Percentiles rank a stretch among this genome's conserved stretches.
Evolutionary conservation across 768 basidiomycete genomes (phyloP).

Genomic region (Termitomyces eurrhizus): DNA sequence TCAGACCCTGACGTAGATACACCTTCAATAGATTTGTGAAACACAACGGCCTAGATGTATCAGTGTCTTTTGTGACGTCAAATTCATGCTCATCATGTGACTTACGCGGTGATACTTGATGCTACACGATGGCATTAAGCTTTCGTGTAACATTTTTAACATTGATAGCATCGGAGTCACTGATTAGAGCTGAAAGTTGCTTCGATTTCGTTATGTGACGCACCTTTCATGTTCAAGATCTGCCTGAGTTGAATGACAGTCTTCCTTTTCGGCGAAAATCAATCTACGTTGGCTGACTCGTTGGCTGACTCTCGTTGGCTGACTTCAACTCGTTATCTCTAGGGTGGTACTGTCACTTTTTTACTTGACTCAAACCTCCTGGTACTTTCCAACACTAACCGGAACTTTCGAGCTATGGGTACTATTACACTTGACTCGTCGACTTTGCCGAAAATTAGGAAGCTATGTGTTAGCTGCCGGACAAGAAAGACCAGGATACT

Average conservation of each 20-base stretch:
- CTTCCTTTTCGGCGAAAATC: background rate
- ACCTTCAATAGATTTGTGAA: constrained; percentile 9
- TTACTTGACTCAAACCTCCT: background rate
- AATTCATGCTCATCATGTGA: constrained; percentile 9
- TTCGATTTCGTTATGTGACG: background rate
- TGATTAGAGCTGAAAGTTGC: background rate
- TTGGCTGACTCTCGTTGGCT: background rate
- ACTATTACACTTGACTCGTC: background rate
- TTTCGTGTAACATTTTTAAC: too few species aligned
- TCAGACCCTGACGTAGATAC: constrained; percentile 1
- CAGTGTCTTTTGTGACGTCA: background rate
- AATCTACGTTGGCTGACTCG: background rate
- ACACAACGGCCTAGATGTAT: background rate
- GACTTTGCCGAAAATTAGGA: background rate
- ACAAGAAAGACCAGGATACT: background rate
- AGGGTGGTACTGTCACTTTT: background rate
- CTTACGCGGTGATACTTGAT: background rate
- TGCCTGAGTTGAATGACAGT: background rate
- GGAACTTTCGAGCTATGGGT: background rate
- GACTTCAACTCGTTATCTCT: background rate
- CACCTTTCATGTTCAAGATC: background rate
- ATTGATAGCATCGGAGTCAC: too few species aligned
- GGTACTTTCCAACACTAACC: background rate
- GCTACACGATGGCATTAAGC: too few species aligned
- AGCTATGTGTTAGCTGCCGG: background rate